Evolutionary conservation across 2,329 filamentous ascomycete genomes (phyloP), one percentile per base, ranked within the genome.

Genomic region (Alternaria atra): DNA sequence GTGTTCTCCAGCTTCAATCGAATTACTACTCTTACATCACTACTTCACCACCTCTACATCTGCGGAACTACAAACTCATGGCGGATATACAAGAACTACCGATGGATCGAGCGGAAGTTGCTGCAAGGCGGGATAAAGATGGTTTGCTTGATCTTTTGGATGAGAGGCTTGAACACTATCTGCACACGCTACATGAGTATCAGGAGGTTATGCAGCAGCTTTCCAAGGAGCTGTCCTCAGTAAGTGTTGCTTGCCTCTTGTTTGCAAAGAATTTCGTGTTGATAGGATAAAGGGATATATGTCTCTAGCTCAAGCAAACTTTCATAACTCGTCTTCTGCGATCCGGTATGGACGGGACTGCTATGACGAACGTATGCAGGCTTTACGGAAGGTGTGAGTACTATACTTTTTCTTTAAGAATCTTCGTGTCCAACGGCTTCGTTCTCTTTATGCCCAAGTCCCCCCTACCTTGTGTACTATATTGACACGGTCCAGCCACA

Each of bases 361-460:
- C 72, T 94, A 91, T 73, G 90, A 94, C 76, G 85, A 88, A 65
- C 85, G 91, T 47, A 92, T 92, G 88, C 87, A 88, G 73, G 89
- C 90, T 3, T 78, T 77, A 23, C 80, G 85, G 53, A 76, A 78
- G 55, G 67, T 89, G 73, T 76, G 57, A 85, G 71, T 73, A 44
- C 15, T 42, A 25, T 47, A 2, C 42, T 23, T 17, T 17, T 3
- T 10, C 5, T 10, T 15, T 13, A 8, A 25, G 15, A 12, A n/a
- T 23, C 10, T 34, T 20, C 13, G 6, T 17, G 20, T 23, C 4
- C 6, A 13, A 12, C 6, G 7, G 6, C 12, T 39, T 39, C 32
- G 13, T 17, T 40, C 6, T n/a, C 9, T 27, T 13, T 17, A 35
- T 15, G 20, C 32, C 15, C n/a, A 50, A 12, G 5, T 12, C 43